phyloP scores from a whole-genome alignment of 768 basidiomycete genomes.

The Russula sp. region DNA sequence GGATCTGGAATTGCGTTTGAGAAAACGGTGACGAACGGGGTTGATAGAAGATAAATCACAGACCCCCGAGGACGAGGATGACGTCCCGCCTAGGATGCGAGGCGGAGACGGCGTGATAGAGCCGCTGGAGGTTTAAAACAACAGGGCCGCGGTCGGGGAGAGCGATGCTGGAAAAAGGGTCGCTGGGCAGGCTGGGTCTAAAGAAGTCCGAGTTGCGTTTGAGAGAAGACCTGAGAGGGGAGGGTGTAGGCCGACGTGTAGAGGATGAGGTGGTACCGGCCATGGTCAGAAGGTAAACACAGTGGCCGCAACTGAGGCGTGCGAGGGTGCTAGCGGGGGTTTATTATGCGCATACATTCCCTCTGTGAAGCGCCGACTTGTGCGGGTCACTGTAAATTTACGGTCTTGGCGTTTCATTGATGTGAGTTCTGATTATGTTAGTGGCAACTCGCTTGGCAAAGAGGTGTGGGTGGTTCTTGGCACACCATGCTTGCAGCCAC shows the following conservation, averaged over 20 bases:
- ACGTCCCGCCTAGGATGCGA: slow-evolving; percentile 28
- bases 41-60: slow-evolving; percentile 8
- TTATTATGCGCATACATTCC: too few species aligned
- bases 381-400: too few species aligned
- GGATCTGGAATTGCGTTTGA: slow-evolving; percentile 3
- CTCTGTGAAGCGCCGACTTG: too few species aligned
- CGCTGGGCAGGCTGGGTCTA: slow-evolving; percentile 30
- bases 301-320: too few species aligned
- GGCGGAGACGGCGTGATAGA: slow-evolving; percentile 20
- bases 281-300: too few species aligned
- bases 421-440: too few species aligned
- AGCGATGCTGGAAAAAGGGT: slow-evolving; percentile 29
- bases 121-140: slow-evolving; percentile 24
- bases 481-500: too few species aligned
- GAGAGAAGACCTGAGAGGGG: background rate
- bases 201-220: slow-evolving; percentile 25
- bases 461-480: too few species aligned
- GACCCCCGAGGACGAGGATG: slow-evolving; percentile 34
- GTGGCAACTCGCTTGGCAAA: too few species aligned
- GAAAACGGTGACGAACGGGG: background rate
- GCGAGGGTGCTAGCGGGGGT: too few species aligned
- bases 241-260: background rate
- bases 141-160: slow-evolving; percentile 26
- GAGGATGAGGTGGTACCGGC: background rate
- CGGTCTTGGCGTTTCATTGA: too few species aligned